phyloP scores from a whole-genome alignment of 83 land plant genomes.

The Thuja plicata region DNA sequence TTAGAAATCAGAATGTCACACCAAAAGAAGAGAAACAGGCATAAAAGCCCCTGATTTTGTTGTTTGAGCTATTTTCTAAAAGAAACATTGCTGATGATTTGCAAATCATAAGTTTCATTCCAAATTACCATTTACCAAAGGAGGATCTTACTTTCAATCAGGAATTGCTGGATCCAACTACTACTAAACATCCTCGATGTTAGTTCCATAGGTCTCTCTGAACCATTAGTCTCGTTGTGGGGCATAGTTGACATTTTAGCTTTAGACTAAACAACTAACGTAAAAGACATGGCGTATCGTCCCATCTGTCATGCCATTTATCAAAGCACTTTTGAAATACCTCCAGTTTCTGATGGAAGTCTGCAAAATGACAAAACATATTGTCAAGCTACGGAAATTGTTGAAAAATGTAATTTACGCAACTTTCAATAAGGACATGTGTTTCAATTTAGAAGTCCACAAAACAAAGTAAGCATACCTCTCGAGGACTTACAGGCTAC shows the following conservation, averaged over 20 bases:
- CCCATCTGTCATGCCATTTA: neutral
- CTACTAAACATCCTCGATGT: neutral
- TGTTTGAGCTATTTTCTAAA: neutral
- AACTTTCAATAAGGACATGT: neutral
- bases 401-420: neutral
- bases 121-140: neutral
- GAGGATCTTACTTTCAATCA: neutral
- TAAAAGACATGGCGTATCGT: neutral
- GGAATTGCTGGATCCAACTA: neutral
- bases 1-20: neutral
- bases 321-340: constrained; percentile 3
- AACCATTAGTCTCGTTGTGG: neutral
- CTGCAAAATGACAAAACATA: constrained; percentile 4
- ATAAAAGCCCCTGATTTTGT: neutral
- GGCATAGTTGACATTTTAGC: neutral
- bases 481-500: neutral
- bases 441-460: neutral
- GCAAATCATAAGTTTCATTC: neutral
- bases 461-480: neutral
- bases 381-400: neutral
- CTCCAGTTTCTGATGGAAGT: constrained; percentile 12
- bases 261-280: neutral
- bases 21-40: neutral
- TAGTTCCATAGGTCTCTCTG: neutral
- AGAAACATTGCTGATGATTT: neutral